Conservation (phyloP, 352 stramenopile genomes). For the Pythium vanterpoolii region DNA sequence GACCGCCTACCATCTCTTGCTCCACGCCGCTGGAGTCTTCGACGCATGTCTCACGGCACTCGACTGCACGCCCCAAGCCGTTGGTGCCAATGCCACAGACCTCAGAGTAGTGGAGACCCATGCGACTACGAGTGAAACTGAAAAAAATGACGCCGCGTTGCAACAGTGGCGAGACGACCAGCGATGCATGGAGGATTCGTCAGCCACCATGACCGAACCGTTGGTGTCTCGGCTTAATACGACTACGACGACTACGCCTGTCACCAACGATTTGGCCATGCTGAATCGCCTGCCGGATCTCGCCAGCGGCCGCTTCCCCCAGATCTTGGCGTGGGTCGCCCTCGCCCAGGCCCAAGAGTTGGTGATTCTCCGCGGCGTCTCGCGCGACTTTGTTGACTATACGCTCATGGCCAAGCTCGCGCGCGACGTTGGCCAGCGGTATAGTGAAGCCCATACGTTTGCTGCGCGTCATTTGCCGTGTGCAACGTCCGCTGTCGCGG, state of each 20-base stretch:
- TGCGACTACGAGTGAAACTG: not conserved
- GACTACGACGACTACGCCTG: not conserved
- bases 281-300: conserved; percentile 54
- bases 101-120: conserved; percentile 23
- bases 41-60: conserved; percentile 50
- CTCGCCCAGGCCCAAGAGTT: conserved; percentile 67
- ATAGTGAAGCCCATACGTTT: conserved; percentile 37
- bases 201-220: conserved; percentile 5
- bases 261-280: conserved; percentile 25
- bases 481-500: conserved; percentile 32
- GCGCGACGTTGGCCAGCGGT: conserved; percentile 51
- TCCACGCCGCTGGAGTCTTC: conserved; percentile 53
- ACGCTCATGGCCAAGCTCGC: conserved; percentile 63
- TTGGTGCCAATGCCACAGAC: conserved; percentile 36
- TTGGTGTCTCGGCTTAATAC: not conserved
- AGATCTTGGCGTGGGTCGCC: conserved; percentile 52
- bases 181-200: conserved; percentile 15
- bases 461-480: conserved; percentile 32
- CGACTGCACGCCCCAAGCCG: conserved; percentile 23
- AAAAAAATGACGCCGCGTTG: conserved; percentile 35
- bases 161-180: conserved; percentile 60
- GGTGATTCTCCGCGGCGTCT: conserved; percentile 57
- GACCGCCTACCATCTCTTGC: conserved; percentile 58
- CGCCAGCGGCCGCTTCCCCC: conserved; percentile 38
- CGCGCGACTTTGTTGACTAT: conserved; percentile 56